These are phyloP conservation scores for Marasmius tenuissimus DNA, from an alignment of 1,284 basidiomycete species.

Conservation along the genomic window DNA sequence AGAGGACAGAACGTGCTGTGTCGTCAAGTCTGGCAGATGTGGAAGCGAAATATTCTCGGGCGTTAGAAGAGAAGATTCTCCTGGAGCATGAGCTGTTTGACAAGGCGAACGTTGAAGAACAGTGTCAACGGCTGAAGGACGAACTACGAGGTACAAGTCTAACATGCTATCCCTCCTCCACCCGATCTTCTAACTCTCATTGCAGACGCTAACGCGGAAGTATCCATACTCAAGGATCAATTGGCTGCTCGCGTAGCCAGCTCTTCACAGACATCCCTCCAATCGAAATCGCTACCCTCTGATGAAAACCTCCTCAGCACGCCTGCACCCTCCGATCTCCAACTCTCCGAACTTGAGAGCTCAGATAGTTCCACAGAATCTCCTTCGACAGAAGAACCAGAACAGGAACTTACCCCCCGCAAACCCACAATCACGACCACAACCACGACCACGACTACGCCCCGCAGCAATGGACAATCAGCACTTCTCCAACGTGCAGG, in stretches of 20 bases:
- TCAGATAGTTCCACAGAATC: constrained; percentile 35
- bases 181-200: constrained; percentile 20
- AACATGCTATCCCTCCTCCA: constrained; percentile 7
- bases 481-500: constrained; percentile 50
- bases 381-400: constrained; percentile 8
- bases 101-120: constrained; percentile 89
- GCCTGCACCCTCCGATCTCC: constrained; percentile 58
- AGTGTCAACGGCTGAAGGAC: constrained; percentile 89
- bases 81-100: constrained; percentile 96
- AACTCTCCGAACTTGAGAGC: constrained; percentile 57
- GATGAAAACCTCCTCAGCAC: constrained; percentile 59
- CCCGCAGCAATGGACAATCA: constrained; percentile 41
- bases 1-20: constrained; percentile 89
- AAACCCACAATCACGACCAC: constrained; percentile 6
- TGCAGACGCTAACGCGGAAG: constrained; percentile 83
- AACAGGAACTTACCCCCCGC: constrained; percentile 16
- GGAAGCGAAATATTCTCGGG: constrained; percentile 88
- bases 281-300: constrained; percentile 26
- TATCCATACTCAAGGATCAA: constrained; percentile 81
- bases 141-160: constrained; percentile 79
- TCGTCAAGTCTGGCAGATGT: constrained; percentile 89
- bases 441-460: constrained; percentile 16
- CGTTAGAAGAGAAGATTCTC: constrained; percentile 94
- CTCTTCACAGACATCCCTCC: constrained; percentile 16
- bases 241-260: constrained; percentile 35